Evolutionary conservation across 2,329 filamentous ascomycete genomes (phyloP).

Genomic region (Colletotrichum sp.): DNA sequence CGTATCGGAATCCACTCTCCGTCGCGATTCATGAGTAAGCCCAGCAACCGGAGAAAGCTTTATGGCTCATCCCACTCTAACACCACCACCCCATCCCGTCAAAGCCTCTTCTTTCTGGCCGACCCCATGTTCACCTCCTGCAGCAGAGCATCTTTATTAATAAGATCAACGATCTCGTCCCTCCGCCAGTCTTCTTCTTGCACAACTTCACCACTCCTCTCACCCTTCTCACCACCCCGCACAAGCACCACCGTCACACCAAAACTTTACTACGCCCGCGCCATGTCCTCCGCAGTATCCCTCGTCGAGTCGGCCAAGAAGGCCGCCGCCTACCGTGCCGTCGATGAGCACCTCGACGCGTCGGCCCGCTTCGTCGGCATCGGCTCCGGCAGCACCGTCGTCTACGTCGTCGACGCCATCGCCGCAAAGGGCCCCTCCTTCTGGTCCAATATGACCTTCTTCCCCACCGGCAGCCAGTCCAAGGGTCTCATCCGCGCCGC

Average conservation of each 20-base stretch:
- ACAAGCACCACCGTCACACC: neutral
- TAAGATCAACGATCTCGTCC: constrained; percentile 7
- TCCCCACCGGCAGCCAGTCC: constrained; percentile 91
- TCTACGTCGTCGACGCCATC: constrained; percentile 87
- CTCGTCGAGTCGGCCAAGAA: constrained; percentile 77
- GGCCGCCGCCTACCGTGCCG: constrained; percentile 75
- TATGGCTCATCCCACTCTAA: constrained; percentile 18
- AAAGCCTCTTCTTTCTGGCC: neutral
- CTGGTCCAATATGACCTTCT: constrained; percentile 75
- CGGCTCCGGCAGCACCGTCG: constrained; percentile 81
- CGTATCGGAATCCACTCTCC: neutral
- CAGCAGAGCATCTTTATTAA: neutral
- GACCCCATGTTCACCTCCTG: constrained; percentile 6
- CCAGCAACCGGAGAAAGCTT: neutral
- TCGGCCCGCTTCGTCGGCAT: constrained; percentile 74
- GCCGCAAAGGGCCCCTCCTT: constrained; percentile 60
- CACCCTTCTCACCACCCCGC: neutral
- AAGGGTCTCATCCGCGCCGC: constrained; percentile 84
- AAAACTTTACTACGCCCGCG: constrained; percentile 26
- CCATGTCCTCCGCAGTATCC: constrained; percentile 39
- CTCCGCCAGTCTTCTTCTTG: neutral
- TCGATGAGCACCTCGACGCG: constrained; percentile 72
- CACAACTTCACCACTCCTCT: neutral
- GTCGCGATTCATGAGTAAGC: constrained; percentile 17
- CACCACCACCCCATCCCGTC: constrained; percentile 5